phyloP scores from a whole-genome alignment of 768 basidiomycete genomes.

The Lentinula aciculospora region DNA sequence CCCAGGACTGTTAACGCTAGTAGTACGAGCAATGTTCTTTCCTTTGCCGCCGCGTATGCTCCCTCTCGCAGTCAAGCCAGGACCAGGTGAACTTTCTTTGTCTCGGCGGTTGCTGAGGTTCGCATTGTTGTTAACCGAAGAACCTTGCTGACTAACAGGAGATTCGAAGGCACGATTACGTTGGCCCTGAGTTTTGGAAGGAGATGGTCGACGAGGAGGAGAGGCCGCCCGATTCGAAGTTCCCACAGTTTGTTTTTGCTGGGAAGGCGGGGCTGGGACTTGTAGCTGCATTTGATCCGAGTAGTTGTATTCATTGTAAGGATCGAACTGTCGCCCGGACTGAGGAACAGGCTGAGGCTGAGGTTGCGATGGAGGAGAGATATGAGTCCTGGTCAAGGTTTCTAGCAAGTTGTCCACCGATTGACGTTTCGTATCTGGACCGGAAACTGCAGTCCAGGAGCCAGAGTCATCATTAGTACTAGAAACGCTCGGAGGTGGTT shows the following conservation, averaged over 20 bases:
- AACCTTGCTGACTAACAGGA: conserved; percentile 37
- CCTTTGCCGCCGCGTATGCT: conserved; percentile 26
- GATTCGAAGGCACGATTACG: conserved; percentile 48
- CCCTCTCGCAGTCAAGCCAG: conserved; percentile 39
- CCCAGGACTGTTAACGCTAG: conserved; percentile 56
- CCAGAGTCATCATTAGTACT: conserved; percentile 50
- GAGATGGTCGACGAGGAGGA: conserved; percentile 48
- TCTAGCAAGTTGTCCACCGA: conserved; percentile 82
- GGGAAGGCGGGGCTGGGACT: conserved; percentile 58
- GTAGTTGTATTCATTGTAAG: not conserved
- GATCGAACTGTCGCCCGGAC: conserved; percentile 23
- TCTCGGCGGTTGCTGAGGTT: conserved; percentile 37
- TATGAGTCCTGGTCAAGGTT: conserved; percentile 50
- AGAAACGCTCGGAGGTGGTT: conserved; percentile 33
- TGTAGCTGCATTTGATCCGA: conserved; percentile 30
- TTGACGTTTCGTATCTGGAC: conserved; percentile 72
- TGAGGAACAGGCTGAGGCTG: not conserved
- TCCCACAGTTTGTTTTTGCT: conserved; percentile 40
- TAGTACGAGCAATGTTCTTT: conserved; percentile 27
- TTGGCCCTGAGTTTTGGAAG: conserved; percentile 54
- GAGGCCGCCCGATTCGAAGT: conserved; percentile 41
- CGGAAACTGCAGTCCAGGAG: conserved; percentile 45
- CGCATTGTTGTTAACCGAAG: conserved; percentile 12
- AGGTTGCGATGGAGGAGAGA: conserved; percentile 17
- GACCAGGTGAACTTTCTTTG: conserved; percentile 68